These are phyloP conservation scores for Trichoderma parareesei DNA, from an alignment of 495 filamentous ascomycete genomes.

Conservation along the genomic window DNA sequence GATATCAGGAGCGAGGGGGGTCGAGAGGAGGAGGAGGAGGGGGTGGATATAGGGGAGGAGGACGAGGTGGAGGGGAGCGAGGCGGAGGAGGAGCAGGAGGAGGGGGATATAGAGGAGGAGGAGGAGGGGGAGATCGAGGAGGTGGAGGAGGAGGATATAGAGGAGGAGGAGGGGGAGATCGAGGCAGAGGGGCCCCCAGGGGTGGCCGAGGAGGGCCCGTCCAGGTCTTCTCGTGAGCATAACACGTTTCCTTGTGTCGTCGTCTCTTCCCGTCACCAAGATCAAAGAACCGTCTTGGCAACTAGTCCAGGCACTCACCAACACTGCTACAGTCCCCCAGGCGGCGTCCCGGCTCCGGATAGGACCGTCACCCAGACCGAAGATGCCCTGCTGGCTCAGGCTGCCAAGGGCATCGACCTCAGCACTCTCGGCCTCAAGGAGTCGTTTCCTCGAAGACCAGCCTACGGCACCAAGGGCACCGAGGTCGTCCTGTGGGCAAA, in stretches of 20 bases:
- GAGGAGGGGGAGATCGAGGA: not conserved
- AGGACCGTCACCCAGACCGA: not conserved
- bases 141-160: not conserved
- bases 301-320: not conserved
- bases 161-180: not conserved
- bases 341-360: not conserved
- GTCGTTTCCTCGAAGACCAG: conserved; percentile 34
- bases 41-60: not conserved
- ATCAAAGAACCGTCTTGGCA: not conserved
- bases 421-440: conserved; percentile 12
- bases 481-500: conserved; percentile 43
- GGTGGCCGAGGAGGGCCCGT: not conserved
- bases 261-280: not conserved
- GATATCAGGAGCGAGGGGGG: not conserved
- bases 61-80: not conserved
- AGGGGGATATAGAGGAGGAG: not conserved
- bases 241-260: not conserved
- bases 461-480: conserved; percentile 40
- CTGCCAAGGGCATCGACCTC: not conserved
- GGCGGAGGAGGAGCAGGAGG: not conserved
- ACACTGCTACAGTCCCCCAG: not conserved
- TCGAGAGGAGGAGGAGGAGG: not conserved
- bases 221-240: not conserved
- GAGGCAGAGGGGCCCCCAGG: not conserved
- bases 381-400: not conserved